Evolutionary conservation across 1,139 yeast species (phyloP), one percentile per base, ranked within the genome.

Genomic region (Lodderomyces orthopsilosis): DNA sequence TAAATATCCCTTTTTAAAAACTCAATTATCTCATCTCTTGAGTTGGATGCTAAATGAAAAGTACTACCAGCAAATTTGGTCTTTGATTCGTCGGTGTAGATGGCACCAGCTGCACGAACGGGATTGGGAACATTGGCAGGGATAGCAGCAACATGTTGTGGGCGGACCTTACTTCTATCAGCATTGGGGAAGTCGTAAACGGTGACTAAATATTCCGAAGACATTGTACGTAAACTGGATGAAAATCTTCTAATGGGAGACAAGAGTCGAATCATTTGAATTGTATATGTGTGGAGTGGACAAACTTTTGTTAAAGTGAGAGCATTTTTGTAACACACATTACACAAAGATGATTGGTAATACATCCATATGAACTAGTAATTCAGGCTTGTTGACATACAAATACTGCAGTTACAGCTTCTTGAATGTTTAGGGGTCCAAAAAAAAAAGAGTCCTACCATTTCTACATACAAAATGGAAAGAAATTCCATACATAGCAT

Each of bases 31-130:
- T 83, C 85, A 48, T 83, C 83, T 53, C 73, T 79, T 41, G 79
- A 66, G 41, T 79, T 79, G 27, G 91, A 94, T 42, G 70, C 66
- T 41, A 86, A 55, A 47, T 81, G 84, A 58, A 80, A 72, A 17
- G 81, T 69, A 41, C 91, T 82, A 2, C 95, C 95, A 6, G 84
- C 86, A 61, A 86, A 82, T 49, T 77, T 68, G 37, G 85, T 74
- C 57, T 63, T 69, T 37, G 65, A 62, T 27, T 62, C 73, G 49
- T 75, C 80, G 22, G 66, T 70, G 63, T 65, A 82, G 45, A 82
- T 68, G 15, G 86, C 85, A 24, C 90, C 91, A 3, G 81, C 93
- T 44, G 81, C 71, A 33, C 78, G 77, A 45, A 86, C 69, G 24
- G 74, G 67, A 1, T 89, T 88, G 12, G 68, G 58, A 41, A 82